Evolutionary conservation across 2,329 filamentous ascomycete species (phyloP).

Genomic region (Capronia coronata): DNA sequence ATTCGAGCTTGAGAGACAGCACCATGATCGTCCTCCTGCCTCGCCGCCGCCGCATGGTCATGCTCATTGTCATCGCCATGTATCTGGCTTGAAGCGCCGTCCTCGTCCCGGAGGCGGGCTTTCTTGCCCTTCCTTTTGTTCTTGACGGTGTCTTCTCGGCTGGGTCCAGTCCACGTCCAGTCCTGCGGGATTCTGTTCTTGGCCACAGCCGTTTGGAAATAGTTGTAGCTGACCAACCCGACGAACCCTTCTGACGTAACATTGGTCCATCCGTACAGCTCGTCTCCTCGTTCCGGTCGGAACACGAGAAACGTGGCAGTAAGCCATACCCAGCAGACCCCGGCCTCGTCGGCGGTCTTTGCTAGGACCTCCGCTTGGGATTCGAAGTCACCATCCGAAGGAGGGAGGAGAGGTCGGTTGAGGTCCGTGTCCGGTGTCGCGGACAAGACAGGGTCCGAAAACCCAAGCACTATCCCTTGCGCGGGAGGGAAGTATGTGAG

Average conservation of each 20-base stretch:
- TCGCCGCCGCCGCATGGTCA: constrained; percentile 13
- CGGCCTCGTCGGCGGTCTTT: constrained; percentile 67
- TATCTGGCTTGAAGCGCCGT: constrained; percentile 36
- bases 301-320: constrained; percentile 83
- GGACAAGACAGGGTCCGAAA: constrained; percentile 25
- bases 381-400: constrained; percentile 29
- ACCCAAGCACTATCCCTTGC: constrained; percentile 42
- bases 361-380: constrained; percentile 39
- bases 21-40: background rate
- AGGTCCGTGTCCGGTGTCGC: constrained; percentile 34
- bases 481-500: constrained; percentile 57
- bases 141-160: constrained; percentile 30
- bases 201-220: constrained; percentile 86
- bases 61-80: constrained; percentile 43
- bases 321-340: constrained; percentile 78
- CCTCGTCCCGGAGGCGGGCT: constrained; percentile 31
- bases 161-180: constrained; percentile 72
- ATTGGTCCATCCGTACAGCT: constrained; percentile 62
- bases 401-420: constrained; percentile 34
- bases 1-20: background rate
- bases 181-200: constrained; percentile 63
- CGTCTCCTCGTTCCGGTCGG: constrained; percentile 63
- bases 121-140: constrained; percentile 31
- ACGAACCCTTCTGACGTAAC: constrained; percentile 84
- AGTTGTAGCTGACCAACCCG: constrained; percentile 80